A percentile compares a stretch with the other conserved stretches of the same genome.
phyloP scores from a whole-genome alignment of 805 yeast genomes.

The Candida ponderosae region DNA sequence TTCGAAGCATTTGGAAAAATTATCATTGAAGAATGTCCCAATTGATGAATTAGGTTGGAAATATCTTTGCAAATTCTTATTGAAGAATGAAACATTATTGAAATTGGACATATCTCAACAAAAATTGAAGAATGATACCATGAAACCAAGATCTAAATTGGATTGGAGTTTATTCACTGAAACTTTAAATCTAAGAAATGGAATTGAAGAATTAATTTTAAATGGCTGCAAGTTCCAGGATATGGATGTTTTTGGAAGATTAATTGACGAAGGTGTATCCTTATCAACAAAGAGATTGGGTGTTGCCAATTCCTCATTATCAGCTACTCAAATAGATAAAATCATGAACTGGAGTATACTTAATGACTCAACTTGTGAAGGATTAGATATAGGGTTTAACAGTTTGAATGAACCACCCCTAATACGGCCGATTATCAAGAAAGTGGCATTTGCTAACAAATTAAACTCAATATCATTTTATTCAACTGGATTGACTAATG shows the following conservation, averaged over 20 bases:
- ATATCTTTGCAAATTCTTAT: conserved; percentile 64
- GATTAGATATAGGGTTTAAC: conserved; percentile 81
- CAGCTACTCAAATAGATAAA: conserved; percentile 47
- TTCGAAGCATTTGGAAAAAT: conserved; percentile 58
- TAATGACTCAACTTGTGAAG: conserved; percentile 38
- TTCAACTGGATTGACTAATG: conserved; percentile 49
- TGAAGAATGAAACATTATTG: conserved; percentile 49
- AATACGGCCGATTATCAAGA: conserved; percentile 16
- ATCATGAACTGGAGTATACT: conserved; percentile 51
- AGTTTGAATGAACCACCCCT: conserved; percentile 37
- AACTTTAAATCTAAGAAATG: conserved; percentile 60
- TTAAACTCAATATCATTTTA: conserved; percentile 53
- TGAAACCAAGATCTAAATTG: conserved; percentile 51
- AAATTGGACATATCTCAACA: conserved; percentile 68
- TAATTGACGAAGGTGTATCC: conserved; percentile 49
- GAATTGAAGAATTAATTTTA: conserved; percentile 70
- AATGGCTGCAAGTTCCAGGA: conserved; percentile 70
- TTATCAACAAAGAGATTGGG: conserved; percentile 57
- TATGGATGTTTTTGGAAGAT: conserved; percentile 42
- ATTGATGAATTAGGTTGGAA: conserved; percentile 73
- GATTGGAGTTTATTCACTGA: conserved; percentile 78
- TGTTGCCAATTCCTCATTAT: conserved; percentile 65
- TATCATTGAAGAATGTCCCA: conserved; percentile 73
- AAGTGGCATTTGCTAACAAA: conserved; percentile 9
- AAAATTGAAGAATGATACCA: conserved; percentile 27